A percentile compares a stretch with the other conserved stretches of the same genome.
These are phyloP conservation scores for Lyophyllum decastes DNA, from an alignment of 768 basidiomycete genomes.

Conservation along the genomic window DNA sequence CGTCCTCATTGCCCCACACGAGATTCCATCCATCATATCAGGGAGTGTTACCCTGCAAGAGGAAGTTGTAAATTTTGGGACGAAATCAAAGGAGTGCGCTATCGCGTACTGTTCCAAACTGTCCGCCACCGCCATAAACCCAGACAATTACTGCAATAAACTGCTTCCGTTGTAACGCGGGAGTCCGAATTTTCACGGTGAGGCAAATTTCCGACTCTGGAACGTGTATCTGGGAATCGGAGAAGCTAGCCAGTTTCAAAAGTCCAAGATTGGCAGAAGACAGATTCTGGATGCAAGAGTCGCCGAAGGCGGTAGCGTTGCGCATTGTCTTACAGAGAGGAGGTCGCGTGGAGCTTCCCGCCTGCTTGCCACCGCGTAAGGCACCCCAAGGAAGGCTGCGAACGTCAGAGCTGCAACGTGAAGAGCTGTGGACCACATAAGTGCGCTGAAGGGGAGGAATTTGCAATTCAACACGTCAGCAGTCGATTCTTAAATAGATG, in stretches of 20 bases:
- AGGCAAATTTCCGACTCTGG: conserved; percentile 36
- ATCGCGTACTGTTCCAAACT: conserved; percentile 31
- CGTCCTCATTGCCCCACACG: conserved; percentile 33
- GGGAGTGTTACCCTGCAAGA: conserved; percentile 26
- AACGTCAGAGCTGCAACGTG: no score
- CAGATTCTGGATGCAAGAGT: conserved; percentile 30
- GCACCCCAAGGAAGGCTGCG: conserved; percentile 31
- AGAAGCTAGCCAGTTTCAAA: conserved; percentile 21
- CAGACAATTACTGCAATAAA: conserved; percentile 34
- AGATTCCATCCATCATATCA: conserved; percentile 30
- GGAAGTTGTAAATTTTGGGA: not conserved
- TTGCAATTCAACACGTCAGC: no score
- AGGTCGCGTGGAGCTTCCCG: conserved; percentile 32
- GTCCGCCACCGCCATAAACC: conserved; percentile 39
- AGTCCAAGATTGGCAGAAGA: conserved; percentile 20
- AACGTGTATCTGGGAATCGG: conserved; percentile 13
- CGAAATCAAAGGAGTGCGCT: not conserved
- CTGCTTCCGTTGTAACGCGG: conserved; percentile 29
- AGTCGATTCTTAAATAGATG: no score
- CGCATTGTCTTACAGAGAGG: conserved; percentile 19
- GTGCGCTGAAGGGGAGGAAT: no score
- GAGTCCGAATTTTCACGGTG: conserved; percentile 39
- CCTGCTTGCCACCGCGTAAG: conserved; percentile 32
- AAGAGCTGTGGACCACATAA: no score
- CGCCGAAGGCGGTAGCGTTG: conserved; percentile 28